Conservation (phyloP, 225 moss, liverwort and hornwort species). For the Climacium dendroides region DNA sequence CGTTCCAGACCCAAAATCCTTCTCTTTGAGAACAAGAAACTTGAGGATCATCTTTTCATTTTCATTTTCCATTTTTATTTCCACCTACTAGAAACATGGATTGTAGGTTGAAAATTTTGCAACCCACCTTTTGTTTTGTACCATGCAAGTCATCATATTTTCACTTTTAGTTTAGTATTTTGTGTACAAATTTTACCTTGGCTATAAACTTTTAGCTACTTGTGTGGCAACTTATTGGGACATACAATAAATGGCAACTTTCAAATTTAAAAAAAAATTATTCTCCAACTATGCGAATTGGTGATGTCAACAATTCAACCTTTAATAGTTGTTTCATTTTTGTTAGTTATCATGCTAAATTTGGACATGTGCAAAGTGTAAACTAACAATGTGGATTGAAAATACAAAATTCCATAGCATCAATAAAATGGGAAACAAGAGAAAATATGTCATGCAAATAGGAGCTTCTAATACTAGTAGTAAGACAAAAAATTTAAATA, state of each 20-base stretch:
- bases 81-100: no score
- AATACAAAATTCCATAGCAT: neutral
- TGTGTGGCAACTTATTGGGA: neutral
- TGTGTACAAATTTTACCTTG: neutral
- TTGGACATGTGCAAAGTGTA: neutral
- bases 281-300: neutral
- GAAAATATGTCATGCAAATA: neutral
- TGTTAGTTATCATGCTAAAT: no score
- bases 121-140: neutral
- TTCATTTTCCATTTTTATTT: neutral
- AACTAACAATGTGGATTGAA: neutral
- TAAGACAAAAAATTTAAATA: neutral
- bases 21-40: neutral
- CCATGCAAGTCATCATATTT: neutral
- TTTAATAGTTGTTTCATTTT: neutral
- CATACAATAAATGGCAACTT: no score
- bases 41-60: neutral
- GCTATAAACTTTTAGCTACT: neutral
- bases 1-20: no score
- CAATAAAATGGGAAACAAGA: neutral
- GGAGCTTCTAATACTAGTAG: neutral
- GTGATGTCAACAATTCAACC: neutral
- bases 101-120: neutral
- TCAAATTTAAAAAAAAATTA: no score
- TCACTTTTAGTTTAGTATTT: neutral